These are phyloP conservation scores for Avena atlantica DNA, from an alignment of 176 grass and related monocot genomes.

Conservation along the genomic window DNA sequence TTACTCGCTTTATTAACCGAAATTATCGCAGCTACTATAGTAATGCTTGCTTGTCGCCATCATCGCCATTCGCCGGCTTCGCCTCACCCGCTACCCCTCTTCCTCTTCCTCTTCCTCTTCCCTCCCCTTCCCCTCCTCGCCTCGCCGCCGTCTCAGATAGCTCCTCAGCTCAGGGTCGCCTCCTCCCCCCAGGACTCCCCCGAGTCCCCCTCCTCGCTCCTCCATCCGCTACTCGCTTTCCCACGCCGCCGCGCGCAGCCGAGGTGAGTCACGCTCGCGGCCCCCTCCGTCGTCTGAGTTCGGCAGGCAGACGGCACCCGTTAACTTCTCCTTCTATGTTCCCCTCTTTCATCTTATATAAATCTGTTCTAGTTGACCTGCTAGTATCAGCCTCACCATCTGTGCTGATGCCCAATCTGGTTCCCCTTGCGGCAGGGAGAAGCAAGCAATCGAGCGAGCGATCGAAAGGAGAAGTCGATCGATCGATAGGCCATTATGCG, in stretches of 20 bases:
- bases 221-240: background rate
- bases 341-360: no score
- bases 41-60: background rate
- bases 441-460: background rate
- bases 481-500: constrained; percentile 42
- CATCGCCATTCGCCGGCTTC: background rate
- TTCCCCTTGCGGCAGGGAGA: background rate
- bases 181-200: background rate
- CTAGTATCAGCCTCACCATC: background rate
- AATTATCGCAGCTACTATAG: background rate
- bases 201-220: background rate
- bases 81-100: background rate
- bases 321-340: no score
- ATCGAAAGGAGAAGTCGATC: constrained; percentile 13
- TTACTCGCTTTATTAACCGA: background rate
- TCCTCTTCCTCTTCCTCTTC: background rate
- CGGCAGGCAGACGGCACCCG: background rate
- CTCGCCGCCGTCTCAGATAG: constrained; percentile 10
- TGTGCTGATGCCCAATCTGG: background rate
- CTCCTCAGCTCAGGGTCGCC: background rate
- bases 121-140: background rate
- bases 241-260: constrained; percentile 4
- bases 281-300: background rate
- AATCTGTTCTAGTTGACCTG: background rate
- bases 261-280: background rate